Percentiles rank a stretch among this genome's conserved stretches.
Conservation (phyloP, 257 asterid species). For the Cinchona pubescens region DNA sequence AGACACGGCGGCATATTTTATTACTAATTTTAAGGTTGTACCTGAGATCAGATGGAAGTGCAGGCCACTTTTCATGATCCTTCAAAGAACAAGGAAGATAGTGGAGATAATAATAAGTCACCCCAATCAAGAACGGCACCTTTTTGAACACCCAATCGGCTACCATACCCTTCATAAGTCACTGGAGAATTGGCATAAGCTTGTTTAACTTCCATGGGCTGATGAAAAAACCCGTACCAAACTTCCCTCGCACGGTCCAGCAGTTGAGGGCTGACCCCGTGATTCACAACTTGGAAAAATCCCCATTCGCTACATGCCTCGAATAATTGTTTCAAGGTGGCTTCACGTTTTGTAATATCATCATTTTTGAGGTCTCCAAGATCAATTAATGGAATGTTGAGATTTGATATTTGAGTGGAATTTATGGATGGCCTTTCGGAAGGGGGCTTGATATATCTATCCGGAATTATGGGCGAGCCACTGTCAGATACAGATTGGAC, state of each 20-base stretch:
- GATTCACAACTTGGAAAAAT: conserved; percentile 76
- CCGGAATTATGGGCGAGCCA: conserved; percentile 42
- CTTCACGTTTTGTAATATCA: conserved; percentile 1
- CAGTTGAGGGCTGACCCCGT: conserved; percentile 55
- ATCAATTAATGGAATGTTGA: conserved; percentile 56
- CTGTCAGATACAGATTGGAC: conserved; percentile 64
- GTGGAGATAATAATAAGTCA: conserved; percentile 79
- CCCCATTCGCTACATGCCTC: conserved; percentile 77
- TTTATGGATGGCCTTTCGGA: conserved; percentile 32
- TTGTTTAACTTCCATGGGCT: conserved; percentile 63
- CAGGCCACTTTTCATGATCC: conserved; percentile 75
- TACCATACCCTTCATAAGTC: conserved; percentile 90
- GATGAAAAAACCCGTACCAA: conserved; percentile 72
- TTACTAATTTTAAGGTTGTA: no score
- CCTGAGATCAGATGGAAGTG: conserved; percentile 62
- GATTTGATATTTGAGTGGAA: background rate
- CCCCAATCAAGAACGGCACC: conserved; percentile 94
- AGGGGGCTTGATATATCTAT: conserved; percentile 49
- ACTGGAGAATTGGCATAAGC: conserved; percentile 59
- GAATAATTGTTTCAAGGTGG: conserved; percentile 29
- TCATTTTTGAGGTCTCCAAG: conserved; percentile 25
- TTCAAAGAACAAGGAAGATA: conserved; percentile 58
- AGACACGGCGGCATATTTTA: no score
- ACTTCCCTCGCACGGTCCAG: conserved; percentile 59
- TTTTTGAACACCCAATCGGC: conserved; percentile 72